Evolutionary conservation across 352 stramenopile species (phyloP), one percentile per base, ranked within the genome.

Genomic region (Phytophthora quininea): DNA sequence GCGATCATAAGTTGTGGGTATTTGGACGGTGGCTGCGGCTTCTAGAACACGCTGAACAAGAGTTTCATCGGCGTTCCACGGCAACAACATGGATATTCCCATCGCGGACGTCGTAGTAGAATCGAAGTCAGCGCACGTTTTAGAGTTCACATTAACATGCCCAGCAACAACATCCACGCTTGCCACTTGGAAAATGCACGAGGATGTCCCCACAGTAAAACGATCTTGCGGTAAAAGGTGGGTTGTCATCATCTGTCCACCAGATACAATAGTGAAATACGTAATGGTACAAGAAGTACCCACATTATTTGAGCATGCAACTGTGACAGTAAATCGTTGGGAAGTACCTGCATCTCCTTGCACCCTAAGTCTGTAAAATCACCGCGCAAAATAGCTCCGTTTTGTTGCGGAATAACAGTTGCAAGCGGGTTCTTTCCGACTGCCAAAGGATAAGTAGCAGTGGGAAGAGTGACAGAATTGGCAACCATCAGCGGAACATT

Each of bases 361-460:
- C 7, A 98, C 89, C 76, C 95, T 79, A 58, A 98, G 3, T 66
- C 78, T 7, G 87, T 97, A 32, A 98, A 97, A 50, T 96, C 76
- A 6, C 92, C 92, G 45, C 95, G 89, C 29, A 97, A 74, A 45
- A 98, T 87, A 47, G 86, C 61, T 0, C 95, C 95, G 55, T 87
- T 66, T 40, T 86, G 73, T 1, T 76, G 43, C 11, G 63, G 59
- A 5, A 24, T 57, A 4, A 85, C 80, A 4, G 46, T 55, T 0
- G 61, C 71, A 4, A 31, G 35, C 0, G 82, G 64, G 12, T 60
- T 82, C 0, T 24, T 24, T 24, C 19, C 19, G 19, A 24, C 19
- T 24, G 19, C 19, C 19, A 24, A 24, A 24, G 19, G 19, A 24
- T 24, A 24, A 24, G 19, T 27, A 49, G 43, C 29, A 24, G 6